Conservation (phyloP, 805 yeast genomes). For the Candida suzukii region DNA sequence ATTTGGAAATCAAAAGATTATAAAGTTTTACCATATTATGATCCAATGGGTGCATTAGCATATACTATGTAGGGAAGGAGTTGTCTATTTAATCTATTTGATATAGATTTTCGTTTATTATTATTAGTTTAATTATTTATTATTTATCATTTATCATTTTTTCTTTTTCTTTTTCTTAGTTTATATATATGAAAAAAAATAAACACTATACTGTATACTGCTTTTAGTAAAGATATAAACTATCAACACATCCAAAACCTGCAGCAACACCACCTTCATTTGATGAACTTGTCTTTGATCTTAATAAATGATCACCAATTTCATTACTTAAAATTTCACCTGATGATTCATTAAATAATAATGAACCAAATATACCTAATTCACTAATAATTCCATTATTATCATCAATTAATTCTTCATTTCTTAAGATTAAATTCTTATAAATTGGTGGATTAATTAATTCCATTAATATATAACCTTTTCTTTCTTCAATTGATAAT, state of each 20-base stretch:
- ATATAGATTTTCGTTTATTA: not conserved
- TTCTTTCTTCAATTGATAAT: constrained; percentile 70
- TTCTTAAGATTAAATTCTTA: constrained; percentile 64
- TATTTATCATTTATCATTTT: not conserved
- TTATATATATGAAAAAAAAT: not conserved
- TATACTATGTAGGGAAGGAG: constrained; percentile 2
- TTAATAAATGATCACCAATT: constrained; percentile 75
- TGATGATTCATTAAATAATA: constrained; percentile 59
- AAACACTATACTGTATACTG: too few relatives aligned
- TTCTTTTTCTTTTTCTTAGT: not conserved
- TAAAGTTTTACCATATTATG: constrained; percentile 58
- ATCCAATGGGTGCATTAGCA: constrained; percentile 76
- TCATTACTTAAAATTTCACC: constrained; percentile 56
- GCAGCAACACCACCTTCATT: constrained; percentile 99
- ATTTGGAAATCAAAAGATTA: constrained; percentile 44
- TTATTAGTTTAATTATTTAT: not conserved
- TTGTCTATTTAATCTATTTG: not conserved
- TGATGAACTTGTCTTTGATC: constrained; percentile 81
- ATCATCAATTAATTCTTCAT: constrained; percentile 55
- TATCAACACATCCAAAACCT: constrained; percentile 95
- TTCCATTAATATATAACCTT: constrained; percentile 90
- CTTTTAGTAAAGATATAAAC: constrained; percentile 50
- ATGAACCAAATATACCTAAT: constrained; percentile 84
- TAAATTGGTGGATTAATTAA: constrained; percentile 71
- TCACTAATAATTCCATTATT: constrained; percentile 82